Evolutionary conservation across 768 basidiomycete species (phyloP).

Genomic region (Lactarius quietus): DNA sequence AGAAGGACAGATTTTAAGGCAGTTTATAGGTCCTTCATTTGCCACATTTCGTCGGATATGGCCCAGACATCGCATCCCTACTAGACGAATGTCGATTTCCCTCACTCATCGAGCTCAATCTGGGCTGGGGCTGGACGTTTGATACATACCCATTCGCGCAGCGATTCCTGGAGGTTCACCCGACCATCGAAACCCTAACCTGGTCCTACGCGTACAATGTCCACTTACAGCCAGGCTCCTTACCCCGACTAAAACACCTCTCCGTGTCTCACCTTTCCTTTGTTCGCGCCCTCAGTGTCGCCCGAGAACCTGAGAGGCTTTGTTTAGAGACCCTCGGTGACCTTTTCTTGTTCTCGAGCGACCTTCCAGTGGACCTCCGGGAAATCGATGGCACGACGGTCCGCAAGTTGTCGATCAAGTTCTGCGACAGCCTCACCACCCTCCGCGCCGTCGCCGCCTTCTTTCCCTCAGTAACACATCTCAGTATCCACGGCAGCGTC

Average conservation of each 20-base stretch:
- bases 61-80: conserved; percentile 12
- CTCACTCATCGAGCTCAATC: conserved; percentile 16
- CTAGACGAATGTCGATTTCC: conserved; percentile 20
- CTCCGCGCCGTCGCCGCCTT: conserved; percentile 22
- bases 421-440: conserved; percentile 22
- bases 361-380: conserved; percentile 18
- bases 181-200: conserved; percentile 19
- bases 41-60: conserved; percentile 21
- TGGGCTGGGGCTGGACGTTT: conserved; percentile 23
- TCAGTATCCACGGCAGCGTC: conserved; percentile 20
- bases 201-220: conserved; percentile 21
- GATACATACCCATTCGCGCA: conserved; percentile 21
- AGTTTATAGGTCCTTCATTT: conserved; percentile 17
- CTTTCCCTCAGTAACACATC: conserved; percentile 21
- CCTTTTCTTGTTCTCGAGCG: conserved; percentile 23
- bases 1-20: background rate
- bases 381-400: conserved; percentile 18
- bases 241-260: conserved; percentile 20
- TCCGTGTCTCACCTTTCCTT: conserved; percentile 23
- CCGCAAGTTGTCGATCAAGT: conserved; percentile 20
- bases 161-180: conserved; percentile 22
- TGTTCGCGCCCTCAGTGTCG: conserved; percentile 19
- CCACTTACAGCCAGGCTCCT: conserved; percentile 5
- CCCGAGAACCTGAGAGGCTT: conserved; percentile 14
- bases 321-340: conserved; percentile 20